Base-by-base conservation (phyloP, 2,329 filamentous ascomycete genomes). In the Colletotrichum sp. region DNA sequence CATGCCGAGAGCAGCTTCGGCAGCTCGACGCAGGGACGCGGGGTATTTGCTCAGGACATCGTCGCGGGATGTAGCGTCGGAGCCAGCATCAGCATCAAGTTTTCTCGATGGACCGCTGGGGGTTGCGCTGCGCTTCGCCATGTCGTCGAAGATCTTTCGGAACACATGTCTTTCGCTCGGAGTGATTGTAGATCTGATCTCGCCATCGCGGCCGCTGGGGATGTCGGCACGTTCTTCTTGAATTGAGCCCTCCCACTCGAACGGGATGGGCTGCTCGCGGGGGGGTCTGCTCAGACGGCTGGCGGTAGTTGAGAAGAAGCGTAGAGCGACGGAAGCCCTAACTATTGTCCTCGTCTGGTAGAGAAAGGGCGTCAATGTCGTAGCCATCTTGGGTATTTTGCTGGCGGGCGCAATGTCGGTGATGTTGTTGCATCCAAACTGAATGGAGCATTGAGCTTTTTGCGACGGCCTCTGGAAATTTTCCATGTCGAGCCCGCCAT, bases 301-400 rank as follows among this genome's bases (percentile, higher is more conserved):
- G 39, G 71, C 60, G 15, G 65, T 75, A 3, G 74, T 71, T 7
- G 65, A 80, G 67, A 75, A 73, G 73, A 78, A 78, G 36, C 67
- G 77, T 34, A 66, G 71, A 39, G 78, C 79, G 59, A 75, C 43
- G 12, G 74, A 71, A 84, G 81, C 78, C 7, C 84, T 83, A 74
- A 87, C 84, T 36, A 93, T 88, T 0, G 94, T 95, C 75, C 89
- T 87, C 7, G 94, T 95, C 78, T 94, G 93, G 81, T 95, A 95
- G 8, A 96, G 87, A 73, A 95, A 95, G 0, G 93, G 92, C 6
- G 92, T 84, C 16, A 92, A 83, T 8, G 90, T 89, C 4, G 86
- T 71, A 30, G 87, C 82, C 87, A 91, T 91, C 26, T 13, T 59
- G n/a, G 32, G 21, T 34, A 26, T 15, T 57, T 18, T 26, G 52